phyloP scores from a whole-genome alignment of 176 grass and related monocot species.

The sorghum (Sorghum bicolor) region Sorghum_bicolor_NCBIv3 NC_012876.2:41164001-41164500 shows the following conservation, averaged over 20 bases:
- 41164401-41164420: too few species aligned
- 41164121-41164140: constrained; percentile 84
- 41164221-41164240: background rate
- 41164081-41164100: constrained; percentile 81
- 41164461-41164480: too few species aligned
- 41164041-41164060: constrained; percentile 91
- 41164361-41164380: too few species aligned
- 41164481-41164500: too few species aligned
- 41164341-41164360: too few species aligned
- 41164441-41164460: too few species aligned
- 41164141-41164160: constrained; percentile 82
- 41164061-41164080: constrained; percentile 88
- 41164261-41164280: background rate
- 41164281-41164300: too few species aligned
- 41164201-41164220: constrained; percentile 1
- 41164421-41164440: too few species aligned
- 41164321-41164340: too few species aligned
- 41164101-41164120: constrained; percentile 79
- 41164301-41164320: too few species aligned
- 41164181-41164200: background rate
- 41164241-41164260: background rate
- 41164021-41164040: constrained; percentile 2
- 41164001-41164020: background rate
- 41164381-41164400: too few species aligned
- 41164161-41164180: constrained; percentile 28